Evolutionary conservation across 2,329 filamentous ascomycete genomes (phyloP), one percentile per base, ranked within the genome.

Genomic region (Bipolaris zeicola): DNA sequence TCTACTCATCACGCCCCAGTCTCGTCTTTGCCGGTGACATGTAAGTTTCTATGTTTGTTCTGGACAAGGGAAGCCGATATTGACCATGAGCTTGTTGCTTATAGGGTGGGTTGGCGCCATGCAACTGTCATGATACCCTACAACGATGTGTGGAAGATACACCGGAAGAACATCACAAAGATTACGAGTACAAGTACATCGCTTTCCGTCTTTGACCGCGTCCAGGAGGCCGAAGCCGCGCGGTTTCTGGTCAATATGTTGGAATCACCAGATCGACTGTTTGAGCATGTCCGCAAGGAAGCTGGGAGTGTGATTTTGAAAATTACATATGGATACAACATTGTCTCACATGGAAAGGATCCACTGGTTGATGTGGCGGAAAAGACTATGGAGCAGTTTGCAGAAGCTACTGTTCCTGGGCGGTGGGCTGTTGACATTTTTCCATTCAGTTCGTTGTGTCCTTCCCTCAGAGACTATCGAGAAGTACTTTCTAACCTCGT

Each of bases 371-470:
- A 79, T 24, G 55, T 82, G 8, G 75, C 76, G 0, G 74, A 75
- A 2, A 58, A 72, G 22, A 74, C 76, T 1, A 72, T 83, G 63
- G 67, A 68, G 0, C 55, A 79, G 5, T 80, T 83, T 49, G 67
- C 74, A 1, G 63, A 75, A 20, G 76, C 78, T 5, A 71, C 66
- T 11, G 70, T 77, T 3, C 78, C 80, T 1, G 79, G 80, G 6
- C 72, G 66, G 6, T 83, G 76, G 76, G 58, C 76, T 6, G 80
- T 83, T 4, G 81, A 83, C 52, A 66, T 79, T 0, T 57, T 83
- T 1, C 81, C 81, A 3, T 74, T 73, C 37, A 55, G 78, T 71
- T 66, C 73, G 65, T 67, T 11, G 26, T 28, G 26, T 28, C 3
- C 26, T 3, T 10, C 8, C 20, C 16, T 6, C 46, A 33, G 13